phyloP scores from a whole-genome alignment of 2,329 filamentous ascomycete species.

The Apiospora kogelbergensis region DNA sequence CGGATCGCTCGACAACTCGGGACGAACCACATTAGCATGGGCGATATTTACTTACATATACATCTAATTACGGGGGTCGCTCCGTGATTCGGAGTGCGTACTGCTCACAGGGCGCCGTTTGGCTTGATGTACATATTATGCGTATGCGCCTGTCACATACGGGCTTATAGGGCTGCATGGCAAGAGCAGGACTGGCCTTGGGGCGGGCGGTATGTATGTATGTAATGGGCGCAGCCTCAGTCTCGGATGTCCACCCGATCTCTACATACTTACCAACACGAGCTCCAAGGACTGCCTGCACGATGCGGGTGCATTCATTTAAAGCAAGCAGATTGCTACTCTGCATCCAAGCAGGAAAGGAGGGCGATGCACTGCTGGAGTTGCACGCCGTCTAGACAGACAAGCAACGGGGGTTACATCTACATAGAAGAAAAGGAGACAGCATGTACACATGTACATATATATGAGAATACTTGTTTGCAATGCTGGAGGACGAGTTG shows the following conservation, averaged over 20 bases:
- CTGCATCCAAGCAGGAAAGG: neutral
- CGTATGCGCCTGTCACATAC: neutral
- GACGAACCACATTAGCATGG: neutral
- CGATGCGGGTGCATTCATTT: neutral
- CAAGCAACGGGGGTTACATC: neutral
- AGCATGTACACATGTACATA: neutral
- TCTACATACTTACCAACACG: neutral
- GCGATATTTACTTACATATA: neutral
- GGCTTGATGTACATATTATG: neutral
- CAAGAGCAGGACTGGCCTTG: neutral
- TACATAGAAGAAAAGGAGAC: neutral
- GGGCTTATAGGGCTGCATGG: neutral
- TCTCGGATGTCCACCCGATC: neutral
- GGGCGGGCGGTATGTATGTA: neutral
- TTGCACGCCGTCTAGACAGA: neutral
- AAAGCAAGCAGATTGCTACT: neutral
- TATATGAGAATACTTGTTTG: too few species aligned
- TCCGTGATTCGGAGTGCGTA: neutral
- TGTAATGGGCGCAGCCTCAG: neutral
- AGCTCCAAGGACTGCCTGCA: neutral
- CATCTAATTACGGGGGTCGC: neutral
- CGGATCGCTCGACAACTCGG: neutral
- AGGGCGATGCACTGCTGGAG: neutral
- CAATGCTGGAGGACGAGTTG: too few species aligned
- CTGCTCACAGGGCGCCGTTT: neutral